A percentile compares a stretch with the other conserved stretches of the same genome.
Evolutionary conservation across 73 alveolate genomes (phyloP).

Genomic region (Stentor coeruleus): DNA sequence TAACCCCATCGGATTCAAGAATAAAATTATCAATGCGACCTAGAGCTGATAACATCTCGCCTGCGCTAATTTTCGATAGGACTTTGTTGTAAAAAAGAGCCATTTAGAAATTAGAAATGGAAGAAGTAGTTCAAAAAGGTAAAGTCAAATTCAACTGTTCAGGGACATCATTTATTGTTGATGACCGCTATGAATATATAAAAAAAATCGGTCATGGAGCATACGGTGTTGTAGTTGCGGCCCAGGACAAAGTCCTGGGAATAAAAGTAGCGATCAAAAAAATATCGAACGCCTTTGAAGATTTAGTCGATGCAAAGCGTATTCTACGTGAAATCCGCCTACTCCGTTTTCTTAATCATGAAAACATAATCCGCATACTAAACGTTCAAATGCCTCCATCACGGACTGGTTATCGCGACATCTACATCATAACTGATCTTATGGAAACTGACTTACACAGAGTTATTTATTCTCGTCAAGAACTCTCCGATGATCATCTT

Average conservation of each 20-base stretch:
- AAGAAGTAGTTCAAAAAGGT: no score
- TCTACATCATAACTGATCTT: conserved; percentile 56
- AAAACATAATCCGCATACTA: conserved; percentile 57
- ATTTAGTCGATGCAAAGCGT: conserved; percentile 78
- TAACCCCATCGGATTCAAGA: conserved; percentile 6
- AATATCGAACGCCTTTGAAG: conserved; percentile 64
- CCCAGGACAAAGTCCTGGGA: no score
- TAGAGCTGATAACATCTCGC: background rate
- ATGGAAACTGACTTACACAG: conserved; percentile 71
- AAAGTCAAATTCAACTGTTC: no score
- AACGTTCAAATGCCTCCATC: conserved; percentile 67
- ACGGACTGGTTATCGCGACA: conserved; percentile 53
- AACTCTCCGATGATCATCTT: conserved; percentile 68
- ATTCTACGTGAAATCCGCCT: conserved; percentile 79
- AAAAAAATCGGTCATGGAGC: conserved; percentile 82
- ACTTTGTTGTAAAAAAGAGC: background rate
- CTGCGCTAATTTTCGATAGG: background rate
- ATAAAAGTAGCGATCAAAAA: no score
- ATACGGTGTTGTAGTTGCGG: conserved; percentile 89
- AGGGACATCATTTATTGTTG: conserved; percentile 63
- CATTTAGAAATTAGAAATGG: no score
- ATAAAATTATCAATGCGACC: background rate
- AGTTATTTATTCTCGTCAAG: conserved; percentile 58
- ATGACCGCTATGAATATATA: conserved; percentile 59
- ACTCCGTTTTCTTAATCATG: conserved; percentile 63